Evolutionary conservation across 805 yeast genomes (phyloP).

Genomic region (Spathaspora boniae): DNA sequence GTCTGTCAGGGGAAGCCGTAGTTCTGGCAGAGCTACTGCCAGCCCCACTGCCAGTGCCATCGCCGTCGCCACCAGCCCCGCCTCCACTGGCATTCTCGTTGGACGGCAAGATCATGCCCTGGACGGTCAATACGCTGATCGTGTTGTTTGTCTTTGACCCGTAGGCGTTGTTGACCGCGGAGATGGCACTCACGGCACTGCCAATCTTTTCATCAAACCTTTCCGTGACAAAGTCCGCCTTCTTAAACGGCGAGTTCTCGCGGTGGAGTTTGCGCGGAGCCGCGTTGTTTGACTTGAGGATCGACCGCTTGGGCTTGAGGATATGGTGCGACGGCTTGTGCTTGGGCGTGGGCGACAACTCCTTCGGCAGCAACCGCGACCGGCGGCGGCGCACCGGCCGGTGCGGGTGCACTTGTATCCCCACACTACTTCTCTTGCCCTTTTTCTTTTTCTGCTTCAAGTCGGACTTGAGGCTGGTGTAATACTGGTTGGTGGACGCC

Average conservation of each 20-base stretch:
- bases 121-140: constrained; percentile 8
- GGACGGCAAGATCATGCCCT: constrained; percentile 8
- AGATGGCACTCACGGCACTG: constrained; percentile 7
- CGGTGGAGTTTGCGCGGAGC: background rate
- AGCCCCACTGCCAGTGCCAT: constrained; percentile 1
- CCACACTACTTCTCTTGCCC: constrained; percentile 3
- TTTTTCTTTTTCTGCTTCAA: constrained; percentile 7
- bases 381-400: background rate
- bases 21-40: background rate
- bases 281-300: constrained; percentile 22
- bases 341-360: constrained; percentile 32
- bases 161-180: constrained; percentile 10
- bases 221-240: constrained; percentile 4
- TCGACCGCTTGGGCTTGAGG: constrained; percentile 39
- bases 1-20: background rate
- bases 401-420: background rate
- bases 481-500: constrained; percentile 19
- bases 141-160: constrained; percentile 7
- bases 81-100: background rate
- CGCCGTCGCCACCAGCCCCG: constrained; percentile 1
- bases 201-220: constrained; percentile 1
- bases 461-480: constrained; percentile 11
- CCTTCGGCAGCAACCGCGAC: constrained; percentile 1
- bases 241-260: constrained; percentile 7
- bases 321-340: constrained; percentile 41